phyloP scores from a whole-genome alignment of 2,329 filamentous ascomycete genomes.

The Claviceps fusiformis region DNA sequence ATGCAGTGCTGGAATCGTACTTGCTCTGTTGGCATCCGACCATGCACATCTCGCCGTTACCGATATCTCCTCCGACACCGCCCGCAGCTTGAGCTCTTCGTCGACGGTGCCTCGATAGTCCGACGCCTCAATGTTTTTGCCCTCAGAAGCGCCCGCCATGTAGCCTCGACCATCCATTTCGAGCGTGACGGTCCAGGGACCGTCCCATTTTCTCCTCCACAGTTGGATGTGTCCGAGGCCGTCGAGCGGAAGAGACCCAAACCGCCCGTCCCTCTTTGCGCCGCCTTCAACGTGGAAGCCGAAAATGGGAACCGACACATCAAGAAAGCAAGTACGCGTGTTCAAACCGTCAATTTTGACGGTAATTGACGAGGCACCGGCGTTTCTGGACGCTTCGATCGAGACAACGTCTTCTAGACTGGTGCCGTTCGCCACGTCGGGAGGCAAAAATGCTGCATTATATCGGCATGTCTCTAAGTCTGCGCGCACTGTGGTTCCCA shows the following conservation, averaged over 20 bases:
- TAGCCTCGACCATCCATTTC: conserved; percentile 10
- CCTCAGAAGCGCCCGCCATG: not conserved
- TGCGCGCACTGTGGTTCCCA: conserved; percentile 20
- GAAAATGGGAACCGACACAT: conserved; percentile 55
- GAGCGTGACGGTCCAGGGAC: conserved; percentile 53
- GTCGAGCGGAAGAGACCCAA: conserved; percentile 46
- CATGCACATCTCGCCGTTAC: conserved; percentile 68
- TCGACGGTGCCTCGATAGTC: not conserved
- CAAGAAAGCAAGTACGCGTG: conserved; percentile 64
- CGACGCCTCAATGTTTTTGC: not conserved
- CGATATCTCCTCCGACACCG: conserved; percentile 24
- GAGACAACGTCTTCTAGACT: conserved; percentile 45
- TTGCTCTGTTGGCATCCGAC: conserved; percentile 66
- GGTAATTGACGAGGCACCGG: conserved; percentile 34
- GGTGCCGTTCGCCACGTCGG: conserved; percentile 42
- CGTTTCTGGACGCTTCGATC: conserved; percentile 29
- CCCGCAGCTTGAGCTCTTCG: conserved; percentile 9
- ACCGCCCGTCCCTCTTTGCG: conserved; percentile 46
- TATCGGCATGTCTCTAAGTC: conserved; percentile 55
- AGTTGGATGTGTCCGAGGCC: conserved; percentile 59
- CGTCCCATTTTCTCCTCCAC: conserved; percentile 71
- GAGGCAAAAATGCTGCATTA: conserved; percentile 44
- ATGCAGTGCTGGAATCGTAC: conserved; percentile 68
- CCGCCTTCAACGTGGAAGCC: conserved; percentile 51
- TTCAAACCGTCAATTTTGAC: conserved; percentile 59